A percentile compares a stretch with the other conserved stretches of the same genome.
phyloP scores from a whole-genome alignment of 148 eudicot species.

The Persicaria maculosa region DNA sequence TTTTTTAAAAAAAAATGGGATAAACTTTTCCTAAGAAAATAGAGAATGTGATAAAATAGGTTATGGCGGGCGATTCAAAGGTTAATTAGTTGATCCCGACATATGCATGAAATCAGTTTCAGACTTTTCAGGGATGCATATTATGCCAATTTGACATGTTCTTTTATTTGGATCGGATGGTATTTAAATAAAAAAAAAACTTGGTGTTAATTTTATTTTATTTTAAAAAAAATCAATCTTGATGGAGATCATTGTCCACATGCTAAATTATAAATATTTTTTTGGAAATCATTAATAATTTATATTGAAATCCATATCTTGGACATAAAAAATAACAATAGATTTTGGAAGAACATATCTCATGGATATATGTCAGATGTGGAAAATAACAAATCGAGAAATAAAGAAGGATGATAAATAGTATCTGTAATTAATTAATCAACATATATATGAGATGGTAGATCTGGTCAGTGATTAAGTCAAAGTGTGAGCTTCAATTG shows the following conservation, averaged over 20 bases:
- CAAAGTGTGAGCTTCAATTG: constrained; percentile 10
- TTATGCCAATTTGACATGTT: not conserved
- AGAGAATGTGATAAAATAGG: too few species aligned
- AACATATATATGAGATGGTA: not conserved
- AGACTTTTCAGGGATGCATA: not conserved
- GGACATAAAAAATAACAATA: not conserved
- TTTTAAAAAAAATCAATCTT: not conserved
- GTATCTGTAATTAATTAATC: not conserved
- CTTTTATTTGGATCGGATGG: not conserved
- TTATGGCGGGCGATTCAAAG: too few species aligned
- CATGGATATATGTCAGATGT: not conserved
- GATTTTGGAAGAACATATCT: not conserved
- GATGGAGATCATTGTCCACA: constrained; percentile 9
- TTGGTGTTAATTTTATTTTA: too few species aligned
- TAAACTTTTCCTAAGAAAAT: too few species aligned
- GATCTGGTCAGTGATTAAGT: constrained; percentile 9
- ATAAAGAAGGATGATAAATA: not conserved
- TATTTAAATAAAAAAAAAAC: not conserved
- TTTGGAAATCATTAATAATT: not conserved
- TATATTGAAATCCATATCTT: not conserved
- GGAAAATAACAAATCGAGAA: not conserved
- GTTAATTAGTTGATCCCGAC: too few species aligned
- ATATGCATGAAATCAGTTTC: not conserved
- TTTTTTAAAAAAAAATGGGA: too few species aligned
- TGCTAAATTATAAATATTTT: not conserved